Evolutionary conservation across 768 basidiomycete species (phyloP), one percentile per base, ranked within the genome.

Genomic region (Naematelia encephala): DNA sequence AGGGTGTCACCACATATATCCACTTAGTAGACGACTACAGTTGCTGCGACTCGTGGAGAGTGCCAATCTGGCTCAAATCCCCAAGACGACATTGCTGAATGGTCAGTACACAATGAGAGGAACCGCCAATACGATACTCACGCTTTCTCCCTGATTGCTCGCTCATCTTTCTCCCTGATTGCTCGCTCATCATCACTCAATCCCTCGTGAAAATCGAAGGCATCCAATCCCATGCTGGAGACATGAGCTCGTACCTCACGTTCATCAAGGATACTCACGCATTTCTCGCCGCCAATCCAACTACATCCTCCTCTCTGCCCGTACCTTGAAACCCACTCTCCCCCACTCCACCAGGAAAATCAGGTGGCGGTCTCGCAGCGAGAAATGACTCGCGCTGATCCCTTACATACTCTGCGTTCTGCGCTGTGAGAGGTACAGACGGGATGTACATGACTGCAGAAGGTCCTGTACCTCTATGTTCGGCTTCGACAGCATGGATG

Each of bases 301-400:
- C 56, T 34, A 84, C 73, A 54, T 84, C 82, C 2, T 66, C 72
- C 14, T 77, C 77, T 22, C 57, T 64, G 1, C 81, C 83, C 5
- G 79, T 73, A n/a, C 80, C 80, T 10, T 73, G 65, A 60, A 80
- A 81, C 2, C 60, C 60, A 43, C 68, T 73, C 60, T 81, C 82
- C 21, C 80, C 80, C 2, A 62, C 64, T 23, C 74, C 74, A 26
- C 74, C 74, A 12, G 82, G 84, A 77, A 87, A 90, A 70, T 91
- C 89, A 2, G 88, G 87, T 5, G 87, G 87, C 22, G 85, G 82
- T 22, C 82, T 68, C 5, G 85, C 85, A 5, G 75, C 62, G 42
- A 86, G 76, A 77, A 89, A 90, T 12, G 81, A 75, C 39, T 84
- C 82, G 28, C 80, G 83, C 75, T 90, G 89, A 66, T 80, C 79